Conservation (phyloP, 78 protist genomes). For the Paulinella micropora region DNA sequence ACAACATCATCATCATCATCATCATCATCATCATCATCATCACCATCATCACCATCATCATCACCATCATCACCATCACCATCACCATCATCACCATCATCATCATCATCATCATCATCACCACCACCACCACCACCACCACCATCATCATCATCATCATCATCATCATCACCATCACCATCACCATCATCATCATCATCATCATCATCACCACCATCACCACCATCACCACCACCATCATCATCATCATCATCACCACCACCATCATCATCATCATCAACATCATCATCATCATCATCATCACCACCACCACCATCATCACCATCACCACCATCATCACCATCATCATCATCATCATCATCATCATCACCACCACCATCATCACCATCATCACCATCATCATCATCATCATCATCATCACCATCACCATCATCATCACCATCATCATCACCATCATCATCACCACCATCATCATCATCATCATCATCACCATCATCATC, state of each 20-base stretch:
- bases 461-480: background rate
- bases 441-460: background rate
- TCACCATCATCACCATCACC: background rate
- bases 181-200: background rate
- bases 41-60: background rate
- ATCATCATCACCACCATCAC: background rate
- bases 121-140: constrained; percentile 20
- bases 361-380: background rate
- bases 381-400: background rate
- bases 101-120: background rate
- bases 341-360: background rate
- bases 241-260: background rate
- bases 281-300: background rate
- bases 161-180: background rate
- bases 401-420: background rate
- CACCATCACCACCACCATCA: background rate
- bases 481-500: background rate
- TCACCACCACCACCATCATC: background rate
- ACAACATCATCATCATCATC: background rate
- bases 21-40: background rate
- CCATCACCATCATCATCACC: background rate
- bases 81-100: background rate
- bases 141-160: background rate
- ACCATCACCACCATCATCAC: background rate
- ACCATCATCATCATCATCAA: background rate